Percentiles rank a stretch among this genome's conserved stretches.
Conservation (phyloP, 2,329 filamentous ascomycete species). For the Thielaviopsis cerberus region DNA sequence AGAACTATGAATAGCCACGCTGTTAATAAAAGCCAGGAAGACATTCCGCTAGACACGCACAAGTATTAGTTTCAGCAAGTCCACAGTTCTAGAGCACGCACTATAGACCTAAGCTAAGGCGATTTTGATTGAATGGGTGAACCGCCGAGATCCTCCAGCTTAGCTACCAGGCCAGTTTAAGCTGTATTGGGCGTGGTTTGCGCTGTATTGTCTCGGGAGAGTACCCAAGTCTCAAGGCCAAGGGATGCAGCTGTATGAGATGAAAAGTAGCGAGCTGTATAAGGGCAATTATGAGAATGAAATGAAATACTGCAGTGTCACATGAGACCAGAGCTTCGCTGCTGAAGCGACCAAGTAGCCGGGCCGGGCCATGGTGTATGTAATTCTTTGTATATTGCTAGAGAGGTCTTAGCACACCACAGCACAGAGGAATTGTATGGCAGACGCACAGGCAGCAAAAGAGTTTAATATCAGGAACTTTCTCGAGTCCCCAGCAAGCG, state of each 20-base stretch:
- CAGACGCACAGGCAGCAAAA: too few relatives aligned
- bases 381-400: too few relatives aligned
- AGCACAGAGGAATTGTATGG: too few relatives aligned
- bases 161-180: neutral
- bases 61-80: too few relatives aligned
- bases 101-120: too few relatives aligned
- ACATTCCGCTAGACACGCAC: neutral
- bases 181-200: neutral
- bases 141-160: neutral
- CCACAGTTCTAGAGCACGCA: too few relatives aligned
- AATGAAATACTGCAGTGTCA: neutral
- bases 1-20: neutral
- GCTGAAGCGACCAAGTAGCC: neutral
- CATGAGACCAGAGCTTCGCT: neutral
- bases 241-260: too few relatives aligned
- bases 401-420: too few relatives aligned
- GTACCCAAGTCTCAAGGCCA: neutral
- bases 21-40: neutral
- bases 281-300: neutral
- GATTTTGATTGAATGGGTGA: neutral
- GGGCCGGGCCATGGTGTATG: too few relatives aligned
- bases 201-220: neutral
- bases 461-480: too few relatives aligned
- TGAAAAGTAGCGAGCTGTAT: too few relatives aligned
- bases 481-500: too few relatives aligned